A percentile compares a stretch with the other conserved stretches of the same genome.
Conservation (phyloP, 169 alveolate genomes). For the Plasmodium ovale region DNA sequence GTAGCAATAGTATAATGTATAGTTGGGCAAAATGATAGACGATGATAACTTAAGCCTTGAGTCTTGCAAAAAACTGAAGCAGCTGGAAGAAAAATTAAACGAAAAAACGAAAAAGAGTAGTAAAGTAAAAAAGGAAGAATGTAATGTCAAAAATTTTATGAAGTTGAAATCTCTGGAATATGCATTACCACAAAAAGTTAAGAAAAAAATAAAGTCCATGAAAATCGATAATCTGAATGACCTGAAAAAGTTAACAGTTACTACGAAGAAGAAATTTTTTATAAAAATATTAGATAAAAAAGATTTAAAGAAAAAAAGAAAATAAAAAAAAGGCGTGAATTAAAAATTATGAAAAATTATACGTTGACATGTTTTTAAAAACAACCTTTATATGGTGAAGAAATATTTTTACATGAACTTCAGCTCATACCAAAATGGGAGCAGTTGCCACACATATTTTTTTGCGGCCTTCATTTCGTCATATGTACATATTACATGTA, state of each 20-base stretch:
- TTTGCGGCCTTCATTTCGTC: no score
- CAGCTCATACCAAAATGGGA: no score
- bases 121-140: conserved; percentile 37
- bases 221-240: conserved; percentile 41
- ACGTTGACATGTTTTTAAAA: not conserved
- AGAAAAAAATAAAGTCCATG: conserved; percentile 62
- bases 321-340: not conserved
- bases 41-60: conserved; percentile 68
- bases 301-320: conserved; percentile 27
- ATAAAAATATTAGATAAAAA: conserved; percentile 59
- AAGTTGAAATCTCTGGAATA: conserved; percentile 42
- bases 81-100: conserved; percentile 66
- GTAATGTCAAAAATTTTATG: conserved; percentile 30
- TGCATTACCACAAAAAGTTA: conserved; percentile 48
- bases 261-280: conserved; percentile 61
- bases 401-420: no score
- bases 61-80: conserved; percentile 43
- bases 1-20: not conserved
- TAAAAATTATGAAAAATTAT: not conserved
- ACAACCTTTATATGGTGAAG: not conserved
- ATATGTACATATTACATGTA: no score
- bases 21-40: conserved; percentile 31
- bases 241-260: conserved; percentile 62
- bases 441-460: no score
- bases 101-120: conserved; percentile 29